These are phyloP conservation scores for Dipodascus geniculatus DNA, from an alignment of 805 yeast species.

Conservation along the genomic window DNA sequence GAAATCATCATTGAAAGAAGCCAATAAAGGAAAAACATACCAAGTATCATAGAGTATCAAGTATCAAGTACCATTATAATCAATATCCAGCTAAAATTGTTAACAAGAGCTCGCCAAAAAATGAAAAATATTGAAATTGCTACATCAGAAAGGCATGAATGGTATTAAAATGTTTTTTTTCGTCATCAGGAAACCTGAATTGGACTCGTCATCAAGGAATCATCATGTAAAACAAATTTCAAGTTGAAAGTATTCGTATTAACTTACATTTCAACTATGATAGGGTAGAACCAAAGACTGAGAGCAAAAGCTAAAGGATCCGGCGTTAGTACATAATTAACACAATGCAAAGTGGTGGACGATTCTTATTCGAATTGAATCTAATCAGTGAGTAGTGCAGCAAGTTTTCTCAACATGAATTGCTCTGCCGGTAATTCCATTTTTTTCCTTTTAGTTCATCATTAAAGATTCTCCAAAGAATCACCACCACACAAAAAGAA, in stretches of 20 bases:
- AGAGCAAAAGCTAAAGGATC: background rate
- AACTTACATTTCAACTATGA: background rate
- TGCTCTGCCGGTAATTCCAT: constrained; percentile 1
- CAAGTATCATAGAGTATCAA: background rate
- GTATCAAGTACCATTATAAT: background rate
- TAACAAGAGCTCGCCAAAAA: too few relatives aligned
- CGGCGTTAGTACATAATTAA: background rate
- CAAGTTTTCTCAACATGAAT: constrained; percentile 1
- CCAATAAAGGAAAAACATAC: background rate
- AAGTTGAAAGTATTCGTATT: background rate
- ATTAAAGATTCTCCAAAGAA: too few relatives aligned
- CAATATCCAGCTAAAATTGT: too few relatives aligned
- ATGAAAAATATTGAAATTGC: background rate
- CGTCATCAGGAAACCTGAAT: constrained; percentile 2
- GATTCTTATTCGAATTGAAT: background rate
- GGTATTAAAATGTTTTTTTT: constrained; percentile 1
- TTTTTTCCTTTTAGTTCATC: constrained; percentile 1
- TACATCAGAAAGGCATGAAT: constrained; percentile 1
- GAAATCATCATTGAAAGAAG: constrained; percentile 1
- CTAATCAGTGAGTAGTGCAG: constrained; percentile 1
- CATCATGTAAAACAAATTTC: background rate
- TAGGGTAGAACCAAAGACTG: background rate
- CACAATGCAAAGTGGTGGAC: background rate
- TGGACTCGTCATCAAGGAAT: constrained; percentile 2
- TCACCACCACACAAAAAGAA: too few relatives aligned